Evolutionary conservation across 345 rosid genomes (phyloP).

Genomic region (Aquilaria sinensis): DNA sequence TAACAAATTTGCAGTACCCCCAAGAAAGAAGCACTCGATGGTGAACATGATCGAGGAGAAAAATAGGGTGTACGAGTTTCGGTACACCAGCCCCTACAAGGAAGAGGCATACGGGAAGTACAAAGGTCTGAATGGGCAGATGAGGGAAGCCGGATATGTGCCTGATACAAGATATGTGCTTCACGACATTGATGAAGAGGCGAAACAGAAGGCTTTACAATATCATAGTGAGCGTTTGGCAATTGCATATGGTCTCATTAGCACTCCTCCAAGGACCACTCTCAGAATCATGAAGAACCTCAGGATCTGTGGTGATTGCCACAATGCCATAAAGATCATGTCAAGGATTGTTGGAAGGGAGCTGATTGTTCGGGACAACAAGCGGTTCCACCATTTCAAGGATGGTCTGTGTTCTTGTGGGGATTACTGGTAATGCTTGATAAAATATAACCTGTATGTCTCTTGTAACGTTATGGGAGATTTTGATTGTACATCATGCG

Average conservation of each 20-base stretch:
- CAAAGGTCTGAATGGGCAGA: slow-evolving; percentile 53
- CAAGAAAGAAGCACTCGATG: slow-evolving; percentile 29
- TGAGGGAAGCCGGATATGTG: slow-evolving; percentile 53
- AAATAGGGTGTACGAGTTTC: slow-evolving; percentile 31
- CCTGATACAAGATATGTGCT: slow-evolving; percentile 60
- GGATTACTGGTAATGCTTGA: slow-evolving; percentile 41
- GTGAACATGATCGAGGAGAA: slow-evolving; percentile 52
- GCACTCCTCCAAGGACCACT: slow-evolving; percentile 52
- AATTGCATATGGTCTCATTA: slow-evolving; percentile 57
- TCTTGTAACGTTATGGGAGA: too few species aligned
- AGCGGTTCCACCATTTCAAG: slow-evolving; percentile 58
- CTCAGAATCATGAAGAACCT: slow-evolving; percentile 61
- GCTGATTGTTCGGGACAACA: slow-evolving; percentile 59
- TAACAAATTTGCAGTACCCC: slow-evolving; percentile 22
- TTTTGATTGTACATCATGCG: too few species aligned
- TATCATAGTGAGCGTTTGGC: slow-evolving; percentile 61
- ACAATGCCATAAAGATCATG: slow-evolving; percentile 60
- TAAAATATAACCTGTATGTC: too few species aligned
- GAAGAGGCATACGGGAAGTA: slow-evolving; percentile 19
- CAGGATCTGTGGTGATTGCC: slow-evolving; percentile 65
- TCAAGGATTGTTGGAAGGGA: slow-evolving; percentile 59
- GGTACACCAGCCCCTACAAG: slow-evolving; percentile 30
- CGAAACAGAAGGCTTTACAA: slow-evolving; percentile 53
- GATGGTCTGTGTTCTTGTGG: slow-evolving; percentile 57
- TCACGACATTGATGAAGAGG: slow-evolving; percentile 59